phyloP scores from a whole-genome alignment of 2,329 filamentous ascomycete species.

The Torrubiella hemipterigena region DNA sequence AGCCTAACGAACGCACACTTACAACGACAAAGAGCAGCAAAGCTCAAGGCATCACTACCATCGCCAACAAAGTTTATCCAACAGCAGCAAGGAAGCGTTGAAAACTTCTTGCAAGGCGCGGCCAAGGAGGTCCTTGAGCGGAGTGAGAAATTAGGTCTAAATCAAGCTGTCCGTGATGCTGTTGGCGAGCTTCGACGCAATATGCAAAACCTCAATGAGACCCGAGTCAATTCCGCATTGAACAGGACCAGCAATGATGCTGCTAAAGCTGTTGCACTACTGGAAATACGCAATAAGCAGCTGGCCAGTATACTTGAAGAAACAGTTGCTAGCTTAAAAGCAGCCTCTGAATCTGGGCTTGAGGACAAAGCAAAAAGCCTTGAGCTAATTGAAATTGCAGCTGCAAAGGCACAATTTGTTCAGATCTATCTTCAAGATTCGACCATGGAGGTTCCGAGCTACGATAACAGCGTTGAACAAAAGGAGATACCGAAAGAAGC shows the following conservation, averaged over 20 bases:
- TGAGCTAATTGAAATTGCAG: constrained; percentile 44
- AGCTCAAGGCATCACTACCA: constrained; percentile 31
- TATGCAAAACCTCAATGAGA: constrained; percentile 54
- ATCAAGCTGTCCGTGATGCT: constrained; percentile 69
- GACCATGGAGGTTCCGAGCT: constrained; percentile 37
- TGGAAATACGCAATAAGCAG: constrained; percentile 55
- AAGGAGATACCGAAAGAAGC: not conserved
- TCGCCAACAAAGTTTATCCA: constrained; percentile 40
- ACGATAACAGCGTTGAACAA: too few species aligned
- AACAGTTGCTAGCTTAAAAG: constrained; percentile 50
- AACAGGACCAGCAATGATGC: constrained; percentile 24
- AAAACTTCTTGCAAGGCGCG: constrained; percentile 63
- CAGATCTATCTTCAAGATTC: constrained; percentile 50
- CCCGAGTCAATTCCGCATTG: constrained; percentile 22
- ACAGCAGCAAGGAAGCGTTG: constrained; percentile 46
- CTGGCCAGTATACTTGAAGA: constrained; percentile 58
- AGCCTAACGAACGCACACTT: too few species aligned
- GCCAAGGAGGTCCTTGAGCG: constrained; percentile 63
- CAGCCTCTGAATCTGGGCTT: constrained; percentile 37
- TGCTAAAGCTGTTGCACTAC: constrained; percentile 27
- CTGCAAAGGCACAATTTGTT: constrained; percentile 53
- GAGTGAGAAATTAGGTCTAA: constrained; percentile 67
- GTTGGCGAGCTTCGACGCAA: constrained; percentile 71
- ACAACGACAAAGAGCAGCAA: too few species aligned
- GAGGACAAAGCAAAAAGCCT: constrained; percentile 36